These are phyloP conservation scores for Saccharomycopsis sp. DNA, from an alignment of 805 yeast genomes.

Conservation along the genomic window DNA sequence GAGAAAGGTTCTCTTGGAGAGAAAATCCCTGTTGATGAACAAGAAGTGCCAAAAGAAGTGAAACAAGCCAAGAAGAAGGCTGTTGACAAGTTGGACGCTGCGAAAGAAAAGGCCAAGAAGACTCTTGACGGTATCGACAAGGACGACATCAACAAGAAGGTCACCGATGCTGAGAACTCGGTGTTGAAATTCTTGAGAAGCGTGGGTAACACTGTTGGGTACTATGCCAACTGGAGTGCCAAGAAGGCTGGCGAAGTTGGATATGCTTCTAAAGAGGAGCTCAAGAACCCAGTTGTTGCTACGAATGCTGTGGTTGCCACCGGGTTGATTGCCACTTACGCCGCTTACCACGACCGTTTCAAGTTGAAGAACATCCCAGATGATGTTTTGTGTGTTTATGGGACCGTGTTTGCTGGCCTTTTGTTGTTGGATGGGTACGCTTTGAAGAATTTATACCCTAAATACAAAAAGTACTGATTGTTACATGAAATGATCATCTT, in stretches of 20 bases:
- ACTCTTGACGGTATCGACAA: slow-evolving; percentile 28
- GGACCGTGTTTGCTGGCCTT: slow-evolving; percentile 42
- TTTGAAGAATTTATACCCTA: slow-evolving; percentile 46
- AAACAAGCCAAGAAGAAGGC: slow-evolving; percentile 13
- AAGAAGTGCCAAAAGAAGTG: slow-evolving; percentile 13
- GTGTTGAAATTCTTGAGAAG: slow-evolving; percentile 70
- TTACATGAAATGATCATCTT: too few species aligned
- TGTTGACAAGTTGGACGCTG: slow-evolving; percentile 16
- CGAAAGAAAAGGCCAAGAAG: slow-evolving; percentile 27
- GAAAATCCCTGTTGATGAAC: slow-evolving; percentile 8
- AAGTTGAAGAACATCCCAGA: slow-evolving; percentile 39
- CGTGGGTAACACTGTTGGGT: slow-evolving; percentile 30
- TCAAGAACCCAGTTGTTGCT: slow-evolving; percentile 55
- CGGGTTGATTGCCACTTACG: slow-evolving; percentile 38
- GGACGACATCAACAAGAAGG: slow-evolving; percentile 27
- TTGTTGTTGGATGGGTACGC: slow-evolving; percentile 46
- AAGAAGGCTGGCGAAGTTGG: slow-evolving; percentile 23
- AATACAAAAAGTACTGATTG: too few species aligned
- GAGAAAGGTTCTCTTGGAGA: slow-evolving; percentile 13
- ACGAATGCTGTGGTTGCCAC: slow-evolving; percentile 43
- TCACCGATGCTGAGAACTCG: slow-evolving; percentile 57
- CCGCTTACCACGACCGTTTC: slow-evolving; percentile 44
- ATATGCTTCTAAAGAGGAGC: slow-evolving; percentile 31
- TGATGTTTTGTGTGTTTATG: slow-evolving; percentile 41
- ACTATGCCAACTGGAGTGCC: slow-evolving; percentile 18